Conservation (phyloP, 768 basidiomycete species). For the Trametes villosa region DNA sequence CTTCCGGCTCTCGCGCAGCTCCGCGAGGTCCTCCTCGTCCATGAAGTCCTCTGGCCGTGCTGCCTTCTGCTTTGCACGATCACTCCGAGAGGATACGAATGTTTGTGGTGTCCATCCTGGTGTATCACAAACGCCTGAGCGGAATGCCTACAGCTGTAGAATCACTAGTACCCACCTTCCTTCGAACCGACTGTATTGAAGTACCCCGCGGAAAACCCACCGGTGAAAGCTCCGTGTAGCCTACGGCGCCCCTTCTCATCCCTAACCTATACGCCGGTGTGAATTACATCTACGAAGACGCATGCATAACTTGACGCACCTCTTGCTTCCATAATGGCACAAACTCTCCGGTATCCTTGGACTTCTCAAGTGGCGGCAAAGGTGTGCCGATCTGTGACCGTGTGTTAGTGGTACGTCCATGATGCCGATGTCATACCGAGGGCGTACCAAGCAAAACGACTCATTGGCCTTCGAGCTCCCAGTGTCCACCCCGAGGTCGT, state of each 20-base stretch:
- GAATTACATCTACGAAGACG: too few species aligned
- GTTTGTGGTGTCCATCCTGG: constrained; percentile 96
- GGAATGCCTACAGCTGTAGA: too few species aligned
- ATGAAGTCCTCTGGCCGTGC: constrained; percentile 91
- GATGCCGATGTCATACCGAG: neutral
- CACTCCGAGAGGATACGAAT: constrained; percentile 86
- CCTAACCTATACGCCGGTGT: constrained; percentile 57
- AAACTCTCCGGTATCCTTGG: constrained; percentile 90
- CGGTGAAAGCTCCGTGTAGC: constrained; percentile 98
- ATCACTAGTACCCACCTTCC: constrained; percentile 86
- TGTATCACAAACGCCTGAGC: neutral
- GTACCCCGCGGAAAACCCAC: constrained; percentile 97
- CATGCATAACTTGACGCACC: too few species aligned
- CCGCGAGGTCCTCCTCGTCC: constrained; percentile 97
- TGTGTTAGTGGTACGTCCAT: neutral
- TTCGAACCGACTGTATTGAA: constrained; percentile 96
- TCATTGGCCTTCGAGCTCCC: constrained; percentile 75
- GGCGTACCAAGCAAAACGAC: constrained; percentile 78
- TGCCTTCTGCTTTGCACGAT: constrained; percentile 66
- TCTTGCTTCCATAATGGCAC: constrained; percentile 99
- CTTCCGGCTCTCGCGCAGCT: constrained; percentile 71
- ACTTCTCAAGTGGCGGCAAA: constrained; percentile 91
- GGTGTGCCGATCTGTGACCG: constrained; percentile 85
- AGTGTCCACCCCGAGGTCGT: constrained; percentile 75
- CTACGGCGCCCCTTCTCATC: constrained; percentile 93